Evolutionary conservation across 805 yeast species (phyloP), one percentile per base, ranked within the genome.

Genomic region (Saccharomyces kudriavzevii): DNA sequence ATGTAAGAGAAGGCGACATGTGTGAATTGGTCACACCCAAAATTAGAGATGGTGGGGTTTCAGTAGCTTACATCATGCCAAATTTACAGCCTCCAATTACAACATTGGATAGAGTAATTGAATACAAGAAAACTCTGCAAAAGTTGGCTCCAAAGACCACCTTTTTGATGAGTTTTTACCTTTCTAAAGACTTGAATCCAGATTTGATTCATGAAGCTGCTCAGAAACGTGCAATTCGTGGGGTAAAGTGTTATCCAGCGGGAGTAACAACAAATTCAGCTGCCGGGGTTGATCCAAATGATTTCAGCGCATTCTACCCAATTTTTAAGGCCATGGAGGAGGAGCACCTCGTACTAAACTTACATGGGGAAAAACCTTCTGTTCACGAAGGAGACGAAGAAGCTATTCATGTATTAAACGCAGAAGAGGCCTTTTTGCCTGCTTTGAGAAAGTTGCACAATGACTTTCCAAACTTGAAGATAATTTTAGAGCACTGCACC

Each of bases 221-320:
- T 6, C 66, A 75, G 52, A 63, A 71, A 17, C 84, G 84, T 1
- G 83, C 82, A 40, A 83, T 92, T 52, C 77, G 83, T 29, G 99
- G 99, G 53, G 89, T 94, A 60, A 94, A 94, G 70, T 90, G 96
- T 68, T 94, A 94, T 69, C 99, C 99, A 45, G 97, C 98, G 1
- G 99, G 99, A 47, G 99, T 94, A 30, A 94, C 99, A n/a, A 94
- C 99, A 43, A 94, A 94, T 73, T 89, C 97, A 9, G 71, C 80
- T 49, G 87, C 85, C 2, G 99, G 99, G 50, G 97, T 94, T 25
- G 94, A 87, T 68, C 95, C 95, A 25, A 89, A 90, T 62, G 96
- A 92, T 64, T 94, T 94, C 71, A 80, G 85, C 49, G 83, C 79
- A 5, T 94, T 91, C 64, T 94, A 90, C 68, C 96, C 97, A 4